Evolutionary conservation across 2,329 filamentous ascomycete genomes (phyloP).

Genomic region (Aspergillus sp.): DNA sequence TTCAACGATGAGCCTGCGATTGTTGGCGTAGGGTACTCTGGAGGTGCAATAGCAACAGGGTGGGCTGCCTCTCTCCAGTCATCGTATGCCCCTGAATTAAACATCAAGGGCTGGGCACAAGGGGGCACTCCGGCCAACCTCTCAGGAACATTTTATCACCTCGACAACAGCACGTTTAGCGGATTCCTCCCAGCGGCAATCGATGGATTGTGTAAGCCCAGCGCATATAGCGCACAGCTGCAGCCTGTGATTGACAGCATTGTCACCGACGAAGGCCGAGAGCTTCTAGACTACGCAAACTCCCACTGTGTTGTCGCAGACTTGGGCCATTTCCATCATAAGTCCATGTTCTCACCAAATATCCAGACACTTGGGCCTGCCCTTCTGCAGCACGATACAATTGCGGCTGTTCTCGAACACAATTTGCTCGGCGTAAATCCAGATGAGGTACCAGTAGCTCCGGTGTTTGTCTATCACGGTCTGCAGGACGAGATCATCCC

Average conservation of each 20-base stretch:
- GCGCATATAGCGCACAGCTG: constrained; percentile 25
- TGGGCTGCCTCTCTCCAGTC: constrained; percentile 55
- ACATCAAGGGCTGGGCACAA: constrained; percentile 37
- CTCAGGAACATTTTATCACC: constrained; percentile 23
- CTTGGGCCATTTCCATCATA: constrained; percentile 18
- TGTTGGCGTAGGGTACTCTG: constrained; percentile 57
- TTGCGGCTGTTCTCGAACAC: neutral
- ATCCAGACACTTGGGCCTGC: constrained; percentile 21
- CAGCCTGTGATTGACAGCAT: constrained; percentile 21
- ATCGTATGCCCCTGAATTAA: constrained; percentile 55
- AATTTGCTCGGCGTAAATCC: constrained; percentile 21
- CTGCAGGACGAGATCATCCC: constrained; percentile 27
- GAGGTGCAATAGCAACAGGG: constrained; percentile 53
- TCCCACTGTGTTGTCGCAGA: constrained; percentile 20
- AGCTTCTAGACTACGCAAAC: constrained; percentile 15
- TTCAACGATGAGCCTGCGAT: constrained; percentile 18
- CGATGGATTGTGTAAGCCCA: constrained; percentile 22
- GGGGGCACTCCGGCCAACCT: constrained; percentile 30
- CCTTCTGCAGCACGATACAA: neutral
- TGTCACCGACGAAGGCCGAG: constrained; percentile 19
- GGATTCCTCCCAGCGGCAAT: constrained; percentile 27
- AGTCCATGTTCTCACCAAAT: constrained; percentile 22
- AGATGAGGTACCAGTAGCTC: constrained; percentile 24
- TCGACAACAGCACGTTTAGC: constrained; percentile 25
- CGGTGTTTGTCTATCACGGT: constrained; percentile 29